Conservation (phyloP, 2,329 filamentous ascomycete genomes). For the Fusarium bulbicola region DNA sequence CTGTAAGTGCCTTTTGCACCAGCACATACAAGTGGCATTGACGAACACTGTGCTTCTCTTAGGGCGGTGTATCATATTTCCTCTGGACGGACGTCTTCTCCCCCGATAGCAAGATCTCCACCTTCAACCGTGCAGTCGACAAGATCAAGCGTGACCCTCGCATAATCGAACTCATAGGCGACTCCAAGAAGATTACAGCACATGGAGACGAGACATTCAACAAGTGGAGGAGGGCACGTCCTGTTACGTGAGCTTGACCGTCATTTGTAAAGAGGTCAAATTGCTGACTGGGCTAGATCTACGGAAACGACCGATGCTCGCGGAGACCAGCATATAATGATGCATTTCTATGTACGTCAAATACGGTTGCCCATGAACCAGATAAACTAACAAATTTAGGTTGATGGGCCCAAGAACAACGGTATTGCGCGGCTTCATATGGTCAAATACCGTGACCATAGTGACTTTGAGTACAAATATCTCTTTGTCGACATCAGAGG, state of each 20-base stretch:
- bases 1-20: constrained; percentile 59
- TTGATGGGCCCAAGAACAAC: constrained; percentile 78
- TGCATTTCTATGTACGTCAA: constrained; percentile 80
- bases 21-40: neutral
- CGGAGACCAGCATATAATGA: constrained; percentile 81
- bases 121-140: constrained; percentile 88
- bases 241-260: constrained; percentile 60
- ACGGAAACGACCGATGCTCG: constrained; percentile 74
- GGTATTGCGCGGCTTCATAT: constrained; percentile 83
- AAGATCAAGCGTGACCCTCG: constrained; percentile 77
- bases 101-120: constrained; percentile 82
- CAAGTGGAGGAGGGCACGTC: constrained; percentile 78
- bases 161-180: constrained; percentile 79
- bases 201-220: constrained; percentile 84
- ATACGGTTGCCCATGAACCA: neutral
- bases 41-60: constrained; percentile 6
- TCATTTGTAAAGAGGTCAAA: neutral
- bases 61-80: constrained; percentile 81
- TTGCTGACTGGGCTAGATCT: constrained; percentile 60
- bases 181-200: constrained; percentile 77
- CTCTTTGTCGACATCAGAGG: constrained; percentile 83
- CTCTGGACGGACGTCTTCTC: constrained; percentile 86
- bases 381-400: constrained; percentile 53
- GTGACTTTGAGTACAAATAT: constrained; percentile 80
- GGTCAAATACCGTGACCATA: constrained; percentile 70